Base-by-base conservation (phyloP, 805 yeast species). In the Metschnikowia anglica region DNA sequence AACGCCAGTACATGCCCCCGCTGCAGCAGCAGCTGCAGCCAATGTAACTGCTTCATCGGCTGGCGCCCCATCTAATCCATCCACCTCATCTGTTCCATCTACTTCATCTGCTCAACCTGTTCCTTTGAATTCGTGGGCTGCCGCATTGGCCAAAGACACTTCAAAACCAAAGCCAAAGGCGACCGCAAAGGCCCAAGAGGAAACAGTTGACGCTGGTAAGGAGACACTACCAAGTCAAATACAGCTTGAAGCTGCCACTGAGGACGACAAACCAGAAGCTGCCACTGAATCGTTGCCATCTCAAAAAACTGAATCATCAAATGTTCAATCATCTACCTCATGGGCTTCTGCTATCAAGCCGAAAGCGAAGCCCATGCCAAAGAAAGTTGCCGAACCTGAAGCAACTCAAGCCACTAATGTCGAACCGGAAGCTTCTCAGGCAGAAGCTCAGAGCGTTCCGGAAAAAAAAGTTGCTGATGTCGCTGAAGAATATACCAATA, bases 341-440 rank as follows among this genome's bases (percentile, higher is more conserved):
- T 83, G 88, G 86, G 88, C 88, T 23, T 77, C 89, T 13, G 78
- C 83, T 54, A 82, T 83, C 39, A 65, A 73, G 41, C 74, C 73
- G 31, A 68, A 68, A 54, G 62, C 67, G 37, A 62, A 63, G 43
- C 82, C 88, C 34, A 49, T 36, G 20, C 47, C 46, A 8, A 49
- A 49, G 43, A 72, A 74, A 56, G 46, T 31, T 27, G 34, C 28
- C 5, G 39, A 44, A 36, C 62, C 69, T 27, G 27, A 34, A 41
- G 36, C 61, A 68, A 26, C 34, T 41, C 20, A 62, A 60, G 24
- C 59, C 62, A 26, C 56, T 62, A 49, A 48, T 46, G 47, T 19
- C 24, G 52, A 40, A 42, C 48, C 47, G 37, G 71, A 60, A 10
- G 90, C 83, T 52, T 77, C 60, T 9, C 43, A 50, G 32, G 34